phyloP scores from a whole-genome alignment of 148 eudicot genomes.

The Fagopyrum esculentum region DNA sequence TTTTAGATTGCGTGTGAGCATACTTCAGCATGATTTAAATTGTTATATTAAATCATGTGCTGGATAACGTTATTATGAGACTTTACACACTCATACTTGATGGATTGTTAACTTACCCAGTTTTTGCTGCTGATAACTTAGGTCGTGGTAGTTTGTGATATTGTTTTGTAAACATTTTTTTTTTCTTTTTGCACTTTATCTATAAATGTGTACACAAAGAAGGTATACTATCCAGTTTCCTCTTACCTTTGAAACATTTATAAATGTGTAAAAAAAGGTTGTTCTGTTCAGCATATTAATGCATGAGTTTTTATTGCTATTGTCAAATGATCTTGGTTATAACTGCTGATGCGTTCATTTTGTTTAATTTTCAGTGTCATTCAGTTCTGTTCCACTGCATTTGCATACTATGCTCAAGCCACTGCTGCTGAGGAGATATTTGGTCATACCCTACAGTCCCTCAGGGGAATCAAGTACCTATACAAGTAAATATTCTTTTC shows the following conservation, averaged over 20 bases:
- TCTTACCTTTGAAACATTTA: no score
- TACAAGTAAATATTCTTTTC: conserved; percentile 64
- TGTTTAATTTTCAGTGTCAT: conserved; percentile 62
- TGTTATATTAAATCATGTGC: neutral
- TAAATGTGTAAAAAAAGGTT: neutral
- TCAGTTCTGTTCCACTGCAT: conserved; percentile 93
- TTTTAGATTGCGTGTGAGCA: neutral
- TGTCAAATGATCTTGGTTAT: neutral
- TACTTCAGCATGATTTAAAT: neutral
- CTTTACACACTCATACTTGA: neutral
- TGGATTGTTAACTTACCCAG: neutral
- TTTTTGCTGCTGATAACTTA: neutral
- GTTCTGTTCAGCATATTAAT: neutral
- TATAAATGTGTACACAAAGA: no score
- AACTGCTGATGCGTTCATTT: neutral
- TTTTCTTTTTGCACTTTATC: no score
- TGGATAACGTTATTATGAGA: neutral
- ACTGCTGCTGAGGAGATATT: conserved; percentile 97
- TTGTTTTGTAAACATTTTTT: no score
- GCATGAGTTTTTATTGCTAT: neutral
- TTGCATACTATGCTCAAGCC: conserved; percentile 97
- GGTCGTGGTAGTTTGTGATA: neutral
- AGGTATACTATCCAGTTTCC: no score
- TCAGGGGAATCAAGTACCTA: conserved; percentile 90
- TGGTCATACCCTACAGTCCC: conserved; percentile 94